Evolutionary conservation across 441 rosid genomes (phyloP), one percentile per base, ranked within the genome.

Genomic region (Gossypium lobatum): DNA sequence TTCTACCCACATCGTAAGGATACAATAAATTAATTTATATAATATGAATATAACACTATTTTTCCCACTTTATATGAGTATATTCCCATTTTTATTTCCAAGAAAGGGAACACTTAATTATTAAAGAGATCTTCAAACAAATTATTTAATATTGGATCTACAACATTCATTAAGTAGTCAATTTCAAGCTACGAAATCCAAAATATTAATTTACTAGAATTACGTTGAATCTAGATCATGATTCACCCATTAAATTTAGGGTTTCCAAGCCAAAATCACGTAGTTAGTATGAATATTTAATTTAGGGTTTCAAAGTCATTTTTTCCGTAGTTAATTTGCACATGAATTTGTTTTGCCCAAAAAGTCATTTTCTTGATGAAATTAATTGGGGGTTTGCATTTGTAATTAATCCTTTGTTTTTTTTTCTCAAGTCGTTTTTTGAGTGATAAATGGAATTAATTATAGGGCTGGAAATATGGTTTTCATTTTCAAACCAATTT

Each of bases 91-190:
- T 46, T 67, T 42, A 20, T 11, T 25, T 52, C 6, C 8, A 45
- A 13, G 45, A 1, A 42, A 42, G 53, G 18, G 4, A 13, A 21
- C 55, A 21, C 1, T 21, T 20, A 63, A 45, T 65, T 65, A 65
- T 65, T 65, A 45, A 65, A 65, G 55, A 45, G 20, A 9, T 16
- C 6, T 34, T 0, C 9, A 21, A 31, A 8, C 31, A 31, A 31
- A 7, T 62, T 31, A 16, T 46, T 48, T 50, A 48, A 7, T 23
- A n/a, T 46, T 48, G 23, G 39, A 66, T 66, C 58, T 66, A 23
- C 21, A 66, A 66, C 58, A 66, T 66, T 46, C 39, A 67, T 67
- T 67, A 48, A 67, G 71, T 25, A 48, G 58, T 67, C 20, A 25
- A 67, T 48, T 48, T n/a, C 37, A 65, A 65, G 70, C 55, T 6